These are phyloP conservation scores for Thalia dealbata DNA, from an alignment of 176 grass and related monocot genomes.

Conservation along the genomic window DNA sequence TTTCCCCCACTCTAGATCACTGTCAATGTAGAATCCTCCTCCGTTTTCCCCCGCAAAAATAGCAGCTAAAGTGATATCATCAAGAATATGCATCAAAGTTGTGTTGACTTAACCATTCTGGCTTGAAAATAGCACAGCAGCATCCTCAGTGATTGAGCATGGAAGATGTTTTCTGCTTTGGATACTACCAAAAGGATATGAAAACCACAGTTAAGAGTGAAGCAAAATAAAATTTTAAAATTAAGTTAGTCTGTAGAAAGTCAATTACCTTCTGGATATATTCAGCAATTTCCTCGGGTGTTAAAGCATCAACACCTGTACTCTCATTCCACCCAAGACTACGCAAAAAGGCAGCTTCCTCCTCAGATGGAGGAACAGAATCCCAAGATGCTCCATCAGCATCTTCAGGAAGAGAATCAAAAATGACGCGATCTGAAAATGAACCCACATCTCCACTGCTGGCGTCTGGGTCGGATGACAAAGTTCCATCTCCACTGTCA, in stretches of 20 bases:
- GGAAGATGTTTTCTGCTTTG: background rate
- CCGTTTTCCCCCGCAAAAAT: too few relatives aligned
- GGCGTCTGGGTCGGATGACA: background rate
- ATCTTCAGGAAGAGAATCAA: background rate
- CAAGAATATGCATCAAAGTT: background rate
- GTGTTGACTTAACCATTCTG: background rate
- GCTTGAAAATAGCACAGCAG: background rate
- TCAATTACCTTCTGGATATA: slow-evolving; percentile 23
- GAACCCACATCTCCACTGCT: background rate
- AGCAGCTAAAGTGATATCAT: background rate
- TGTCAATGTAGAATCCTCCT: background rate
- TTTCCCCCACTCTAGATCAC: too few relatives aligned
- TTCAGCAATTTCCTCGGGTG: slow-evolving; percentile 34
- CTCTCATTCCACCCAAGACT: slow-evolving; percentile 31
- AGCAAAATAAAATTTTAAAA: background rate
- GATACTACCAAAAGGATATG: background rate
- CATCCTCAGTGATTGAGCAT: background rate
- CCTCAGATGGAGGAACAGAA: slow-evolving; percentile 6
- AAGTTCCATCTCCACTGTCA: background rate
- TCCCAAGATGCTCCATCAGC: background rate
- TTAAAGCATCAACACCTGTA: slow-evolving; percentile 15
- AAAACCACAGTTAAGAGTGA: background rate
- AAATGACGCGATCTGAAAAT: background rate
- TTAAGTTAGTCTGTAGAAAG: background rate
- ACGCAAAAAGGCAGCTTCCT: slow-evolving; percentile 28